Evolutionary conservation across 1,139 yeast genomes (phyloP).

Genomic region (Groenewaldozyma sp.): DNA sequence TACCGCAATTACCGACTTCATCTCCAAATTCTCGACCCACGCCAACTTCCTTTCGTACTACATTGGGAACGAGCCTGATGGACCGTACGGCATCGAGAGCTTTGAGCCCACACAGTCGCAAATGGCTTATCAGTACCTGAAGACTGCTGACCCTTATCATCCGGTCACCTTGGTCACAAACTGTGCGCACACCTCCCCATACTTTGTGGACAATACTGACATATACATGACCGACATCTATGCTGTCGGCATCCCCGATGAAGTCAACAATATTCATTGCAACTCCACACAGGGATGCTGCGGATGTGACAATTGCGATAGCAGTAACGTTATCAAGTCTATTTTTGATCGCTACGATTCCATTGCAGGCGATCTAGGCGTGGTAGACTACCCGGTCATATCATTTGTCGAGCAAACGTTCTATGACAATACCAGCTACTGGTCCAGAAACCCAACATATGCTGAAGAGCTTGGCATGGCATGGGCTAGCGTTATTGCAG

Average conservation of each 20-base stretch:
- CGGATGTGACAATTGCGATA: conserved; percentile 12
- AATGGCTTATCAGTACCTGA: conserved; percentile 10
- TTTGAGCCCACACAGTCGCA: conserved; percentile 11
- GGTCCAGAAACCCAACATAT: conserved; percentile 12
- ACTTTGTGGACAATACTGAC: conserved; percentile 10
- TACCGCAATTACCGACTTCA: conserved; percentile 7
- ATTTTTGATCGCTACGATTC: conserved; percentile 10
- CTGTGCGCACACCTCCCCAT: conserved; percentile 11
- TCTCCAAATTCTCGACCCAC: conserved; percentile 9
- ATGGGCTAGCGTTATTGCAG: conserved; percentile 10
- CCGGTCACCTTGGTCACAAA: conserved; percentile 13
- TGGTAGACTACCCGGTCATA: conserved; percentile 11
- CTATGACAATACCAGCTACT: conserved; percentile 10
- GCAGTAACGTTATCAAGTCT: conserved; percentile 9
- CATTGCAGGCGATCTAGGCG: conserved; percentile 8
- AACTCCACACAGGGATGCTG: conserved; percentile 12
- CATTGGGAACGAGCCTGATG: conserved; percentile 14
- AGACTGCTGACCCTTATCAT: conserved; percentile 11
- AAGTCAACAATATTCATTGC: conserved; percentile 9
- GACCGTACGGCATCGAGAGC: conserved; percentile 11
- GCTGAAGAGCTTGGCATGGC: conserved; percentile 13
- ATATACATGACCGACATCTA: conserved; percentile 13
- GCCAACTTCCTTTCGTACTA: conserved; percentile 12
- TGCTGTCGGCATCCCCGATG: conserved; percentile 12
- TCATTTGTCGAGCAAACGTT: conserved; percentile 12